These are phyloP conservation scores for Wickerhamomyces mucosus DNA, from an alignment of 805 yeast genomes.

Conservation along the genomic window DNA sequence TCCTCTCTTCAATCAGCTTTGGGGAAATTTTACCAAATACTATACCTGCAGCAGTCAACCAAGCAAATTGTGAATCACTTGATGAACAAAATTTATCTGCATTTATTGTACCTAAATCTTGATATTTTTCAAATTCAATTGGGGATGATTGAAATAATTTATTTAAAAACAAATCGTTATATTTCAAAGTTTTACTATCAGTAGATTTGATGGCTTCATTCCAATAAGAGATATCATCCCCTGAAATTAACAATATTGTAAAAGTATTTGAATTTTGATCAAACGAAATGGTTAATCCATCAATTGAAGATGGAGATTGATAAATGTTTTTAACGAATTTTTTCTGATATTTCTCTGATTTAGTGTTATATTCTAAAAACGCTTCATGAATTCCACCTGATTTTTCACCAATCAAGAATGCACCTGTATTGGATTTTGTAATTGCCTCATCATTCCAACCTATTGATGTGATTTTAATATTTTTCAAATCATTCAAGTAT, in stretches of 20 bases:
- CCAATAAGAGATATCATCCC: constrained; percentile 25
- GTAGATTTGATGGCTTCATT: constrained; percentile 7
- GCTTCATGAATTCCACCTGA: constrained; percentile 41
- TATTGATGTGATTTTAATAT: constrained; percentile 31
- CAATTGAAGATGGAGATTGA: constrained; percentile 16
- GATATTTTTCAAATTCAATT: constrained; percentile 28
- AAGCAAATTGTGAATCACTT: constrained; percentile 26
- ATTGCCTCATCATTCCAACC: constrained; percentile 31
- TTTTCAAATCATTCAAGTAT: constrained; percentile 36
- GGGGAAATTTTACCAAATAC: constrained; percentile 29
- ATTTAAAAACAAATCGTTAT: constrained; percentile 13
- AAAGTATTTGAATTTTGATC: constrained; percentile 4
- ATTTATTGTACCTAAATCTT: constrained; percentile 22
- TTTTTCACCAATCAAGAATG: constrained; percentile 38
- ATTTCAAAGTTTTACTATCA: constrained; percentile 14
- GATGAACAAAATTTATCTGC: constrained; percentile 25
- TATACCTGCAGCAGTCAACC: constrained; percentile 39
- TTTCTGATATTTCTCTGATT: constrained; percentile 33
- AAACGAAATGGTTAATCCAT: constrained; percentile 18
- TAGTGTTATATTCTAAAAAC: constrained; percentile 26
- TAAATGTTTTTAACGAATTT: constrained; percentile 31
- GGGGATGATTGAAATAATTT: constrained; percentile 19
- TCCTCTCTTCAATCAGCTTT: constrained; percentile 12
- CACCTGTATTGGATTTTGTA: constrained; percentile 30
- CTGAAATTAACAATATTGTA: constrained; percentile 16